Conservation (phyloP, 495 filamentous ascomycete species). For the Xylaria intraflava region DNA sequence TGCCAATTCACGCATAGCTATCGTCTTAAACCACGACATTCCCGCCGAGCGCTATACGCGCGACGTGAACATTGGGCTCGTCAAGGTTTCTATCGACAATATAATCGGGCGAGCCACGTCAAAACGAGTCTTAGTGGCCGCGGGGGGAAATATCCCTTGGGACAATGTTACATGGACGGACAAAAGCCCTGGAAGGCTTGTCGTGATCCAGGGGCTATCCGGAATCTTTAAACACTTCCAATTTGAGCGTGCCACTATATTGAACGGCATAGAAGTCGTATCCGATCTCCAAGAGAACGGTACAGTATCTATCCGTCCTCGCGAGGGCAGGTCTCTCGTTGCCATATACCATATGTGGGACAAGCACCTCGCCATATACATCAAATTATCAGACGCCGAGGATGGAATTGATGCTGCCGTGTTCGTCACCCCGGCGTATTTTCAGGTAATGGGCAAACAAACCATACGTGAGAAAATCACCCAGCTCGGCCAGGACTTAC, state of each 20-base stretch:
- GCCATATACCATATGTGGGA: not conserved
- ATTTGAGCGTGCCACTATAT: not conserved
- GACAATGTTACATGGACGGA: not conserved
- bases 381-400: not conserved
- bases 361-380: not conserved
- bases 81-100: not conserved
- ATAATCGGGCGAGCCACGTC: not conserved
- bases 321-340: not conserved
- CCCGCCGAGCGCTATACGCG: not conserved
- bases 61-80: not conserved
- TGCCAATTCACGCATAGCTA: not conserved
- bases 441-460: not conserved
- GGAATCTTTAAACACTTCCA: not conserved
- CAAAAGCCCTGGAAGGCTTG: not conserved
- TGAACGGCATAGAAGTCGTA: not conserved
- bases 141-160: not conserved
- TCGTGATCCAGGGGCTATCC: not conserved
- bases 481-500: not conserved
- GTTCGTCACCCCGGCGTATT: too few relatives aligned
- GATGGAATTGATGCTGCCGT: not conserved
- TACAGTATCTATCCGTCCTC: not conserved
- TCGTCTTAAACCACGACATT: not conserved
- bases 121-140: not conserved
- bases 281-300: not conserved
- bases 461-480: not conserved